Percentiles rank a stretch among this genome's conserved stretches.
These are phyloP conservation scores for Lavandula angustifolia DNA, from an alignment of 257 asterid genomes.

Conservation along the genomic window DNA sequence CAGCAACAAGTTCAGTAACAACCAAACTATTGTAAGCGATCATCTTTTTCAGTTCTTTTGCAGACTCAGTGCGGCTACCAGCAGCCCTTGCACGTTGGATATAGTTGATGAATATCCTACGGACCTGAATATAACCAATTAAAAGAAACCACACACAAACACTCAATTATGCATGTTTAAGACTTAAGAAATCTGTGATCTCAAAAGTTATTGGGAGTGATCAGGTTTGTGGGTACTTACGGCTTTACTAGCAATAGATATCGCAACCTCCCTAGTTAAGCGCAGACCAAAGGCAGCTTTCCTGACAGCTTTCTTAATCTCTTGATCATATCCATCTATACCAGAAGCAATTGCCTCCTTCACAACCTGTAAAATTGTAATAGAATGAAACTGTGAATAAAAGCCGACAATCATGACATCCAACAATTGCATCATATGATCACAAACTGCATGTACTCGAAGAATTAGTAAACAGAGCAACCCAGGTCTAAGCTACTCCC, in stretches of 20 bases:
- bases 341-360: conserved; percentile 86
- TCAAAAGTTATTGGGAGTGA: conserved; percentile 15
- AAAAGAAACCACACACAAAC: conserved; percentile 5
- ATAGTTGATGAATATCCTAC: conserved; percentile 70
- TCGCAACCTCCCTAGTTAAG: conserved; percentile 84
- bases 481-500: not conserved
- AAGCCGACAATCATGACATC: conserved; percentile 10
- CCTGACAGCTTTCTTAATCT: conserved; percentile 67
- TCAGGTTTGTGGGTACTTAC: conserved; percentile 54
- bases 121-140: conserved; percentile 57
- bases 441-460: not conserved
- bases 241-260: conserved; percentile 85
- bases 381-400: conserved; percentile 13
- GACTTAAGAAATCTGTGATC: not conserved
- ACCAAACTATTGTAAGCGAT: conserved; percentile 80
- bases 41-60: conserved; percentile 82
- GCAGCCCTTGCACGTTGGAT: conserved; percentile 82
- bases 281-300: conserved; percentile 95
- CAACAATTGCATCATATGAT: not conserved
- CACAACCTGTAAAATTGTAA: conserved; percentile 55
- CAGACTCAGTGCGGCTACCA: conserved; percentile 72
- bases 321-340: conserved; percentile 77
- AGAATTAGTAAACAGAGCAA: not conserved
- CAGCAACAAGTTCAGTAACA: conserved; percentile 75
- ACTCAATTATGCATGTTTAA: not conserved